phyloP scores from a whole-genome alignment of 192 early-diverging fungal species.

The Coemansia sp. region DNA sequence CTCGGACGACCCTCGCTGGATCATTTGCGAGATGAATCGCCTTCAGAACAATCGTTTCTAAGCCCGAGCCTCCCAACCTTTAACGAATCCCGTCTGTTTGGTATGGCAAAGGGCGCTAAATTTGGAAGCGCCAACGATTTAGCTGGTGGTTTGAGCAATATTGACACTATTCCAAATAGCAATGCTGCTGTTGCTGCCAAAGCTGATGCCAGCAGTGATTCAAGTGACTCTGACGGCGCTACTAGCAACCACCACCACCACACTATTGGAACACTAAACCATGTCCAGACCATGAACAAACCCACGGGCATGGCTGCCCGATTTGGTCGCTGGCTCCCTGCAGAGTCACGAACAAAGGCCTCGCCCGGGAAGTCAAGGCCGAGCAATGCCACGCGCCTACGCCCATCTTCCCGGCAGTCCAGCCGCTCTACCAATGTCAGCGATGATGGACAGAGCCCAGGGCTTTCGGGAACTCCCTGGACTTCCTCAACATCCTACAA shows the following conservation, averaged over 20 bases:
- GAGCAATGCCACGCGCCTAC: constrained; percentile 32
- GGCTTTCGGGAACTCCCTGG: neutral
- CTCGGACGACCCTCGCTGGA: constrained; percentile 43
- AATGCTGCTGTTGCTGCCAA: constrained; percentile 1
- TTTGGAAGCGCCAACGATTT: constrained; percentile 18
- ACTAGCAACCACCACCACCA: neutral
- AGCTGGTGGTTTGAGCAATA: neutral
- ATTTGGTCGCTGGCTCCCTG: constrained; percentile 34
- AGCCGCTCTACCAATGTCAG: constrained; percentile 31
- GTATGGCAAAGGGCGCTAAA: constrained; percentile 1
- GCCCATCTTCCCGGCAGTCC: constrained; percentile 51
- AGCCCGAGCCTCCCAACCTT: constrained; percentile 5
- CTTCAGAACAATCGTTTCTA: neutral
- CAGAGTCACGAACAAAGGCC: constrained; percentile 12
- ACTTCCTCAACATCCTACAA: neutral
- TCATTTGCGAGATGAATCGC: constrained; percentile 21
- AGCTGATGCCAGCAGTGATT: constrained; percentile 18
- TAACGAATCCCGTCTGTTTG: constrained; percentile 10
- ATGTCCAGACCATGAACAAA: neutral
- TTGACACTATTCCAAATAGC: neutral
- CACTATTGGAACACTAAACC: neutral
- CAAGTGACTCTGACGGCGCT: constrained; percentile 1
- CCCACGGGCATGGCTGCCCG: constrained; percentile 45
- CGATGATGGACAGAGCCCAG: constrained; percentile 30
- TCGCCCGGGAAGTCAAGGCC: constrained; percentile 12